Base-by-base conservation (phyloP, 2,329 filamentous ascomycete genomes). In the Dactylonectria estremocensis region DNA sequence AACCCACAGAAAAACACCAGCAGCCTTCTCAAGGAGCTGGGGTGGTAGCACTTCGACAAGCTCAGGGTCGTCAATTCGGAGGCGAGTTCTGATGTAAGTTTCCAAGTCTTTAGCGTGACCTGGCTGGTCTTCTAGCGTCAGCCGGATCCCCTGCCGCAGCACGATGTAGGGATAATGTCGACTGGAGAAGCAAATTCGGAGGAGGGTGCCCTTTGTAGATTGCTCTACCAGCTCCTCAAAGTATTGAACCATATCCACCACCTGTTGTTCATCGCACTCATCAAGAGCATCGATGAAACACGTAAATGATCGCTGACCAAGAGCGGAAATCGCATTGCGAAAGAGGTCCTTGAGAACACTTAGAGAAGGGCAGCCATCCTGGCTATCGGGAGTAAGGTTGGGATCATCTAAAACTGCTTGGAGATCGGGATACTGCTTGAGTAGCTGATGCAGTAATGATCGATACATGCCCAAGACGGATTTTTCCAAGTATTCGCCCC, bases 401-500 rank as follows among this genome's bases (percentile, higher is more conserved):
- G 43, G 1, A 3, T 68, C 43, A 3, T 82, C 76, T 0, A 85
- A 67, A 0, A 81, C 69, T 0, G 66, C 16, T 58, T 81, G 79
- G 0, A 86, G 73, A 0, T 82, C 75, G 0, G 79, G 75, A 1
- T 76, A 64, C 1, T 74, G 68, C 0, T 77, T 22, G 0, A 89
- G 73, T 0, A 89, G 73, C 45, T 89, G 85, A 1, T 78, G 67
- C 0, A 89, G 61, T 0, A 90, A 60, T 0, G 85, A 86, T 3
- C 86, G 80, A 68, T 87, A 88, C 75, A 90, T 81, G 0, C 88
- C 87, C 0, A 76, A 31, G 0, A 80, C 77, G 0, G 85, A 82
- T 60, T 79, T 86, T 52, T 89, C 84, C 1, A 86, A 72, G 1
- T 74, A 6, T 0, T 77, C 77, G 0, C 86, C 86, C 50, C 84